These are phyloP conservation scores for Pseudonitzschia delicatissima DNA, from an alignment of 108 stramenopile species.

Conservation along the genomic window DNA sequence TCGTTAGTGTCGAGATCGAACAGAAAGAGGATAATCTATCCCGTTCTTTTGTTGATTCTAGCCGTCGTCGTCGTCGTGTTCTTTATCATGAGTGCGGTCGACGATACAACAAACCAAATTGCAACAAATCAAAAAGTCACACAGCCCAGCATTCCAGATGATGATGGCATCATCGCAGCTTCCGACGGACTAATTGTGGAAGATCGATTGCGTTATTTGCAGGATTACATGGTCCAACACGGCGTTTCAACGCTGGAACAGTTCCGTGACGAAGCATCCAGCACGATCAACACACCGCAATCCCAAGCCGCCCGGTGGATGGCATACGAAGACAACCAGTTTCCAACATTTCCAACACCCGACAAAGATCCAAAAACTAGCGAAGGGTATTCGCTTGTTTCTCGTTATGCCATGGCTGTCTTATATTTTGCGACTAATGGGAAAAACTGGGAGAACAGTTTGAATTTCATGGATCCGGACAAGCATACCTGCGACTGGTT, in stretches of 20 bases:
- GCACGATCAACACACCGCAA: not conserved
- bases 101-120: not conserved
- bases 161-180: too few species aligned
- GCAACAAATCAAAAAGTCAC: too few species aligned
- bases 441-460: constrained; percentile 28
- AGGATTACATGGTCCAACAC: not conserved
- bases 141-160: too few species aligned
- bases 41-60: not conserved
- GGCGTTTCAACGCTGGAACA: not conserved
- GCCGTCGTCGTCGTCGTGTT: not conserved
- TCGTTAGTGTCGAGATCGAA: not conserved
- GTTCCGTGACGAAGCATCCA: not conserved
- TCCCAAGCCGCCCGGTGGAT: constrained; percentile 1
- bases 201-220: not conserved
- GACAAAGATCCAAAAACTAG: constrained; percentile 7
- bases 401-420: constrained; percentile 43
- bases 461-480: constrained; percentile 20
- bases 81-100: not conserved
- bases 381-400: constrained; percentile 29
- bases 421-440: constrained; percentile 43
- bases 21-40: too few species aligned
- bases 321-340: not conserved
- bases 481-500: constrained; percentile 38
- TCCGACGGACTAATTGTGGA: not conserved
- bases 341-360: not conserved